Evolutionary conservation across 768 basidiomycete genomes (phyloP).

Genomic region (Kwoniella sp.): DNA sequence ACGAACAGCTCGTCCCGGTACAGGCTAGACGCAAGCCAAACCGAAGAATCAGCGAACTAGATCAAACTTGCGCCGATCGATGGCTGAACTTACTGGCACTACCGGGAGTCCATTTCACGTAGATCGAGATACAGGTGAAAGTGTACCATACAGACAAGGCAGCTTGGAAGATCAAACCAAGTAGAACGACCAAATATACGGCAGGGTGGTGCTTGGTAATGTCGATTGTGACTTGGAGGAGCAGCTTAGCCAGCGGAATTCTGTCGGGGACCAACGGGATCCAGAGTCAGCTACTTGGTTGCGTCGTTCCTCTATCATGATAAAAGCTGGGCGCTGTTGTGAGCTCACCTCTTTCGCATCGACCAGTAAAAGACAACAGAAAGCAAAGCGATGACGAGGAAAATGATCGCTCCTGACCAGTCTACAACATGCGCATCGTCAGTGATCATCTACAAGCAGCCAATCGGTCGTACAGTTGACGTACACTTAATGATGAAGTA

Average conservation of each 20-base stretch:
- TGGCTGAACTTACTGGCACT: conserved; percentile 63
- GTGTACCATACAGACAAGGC: conserved; percentile 76
- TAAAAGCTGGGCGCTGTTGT: too few relatives aligned
- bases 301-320: too few relatives aligned
- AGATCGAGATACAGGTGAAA: conserved; percentile 73
- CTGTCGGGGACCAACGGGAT: conserved; percentile 56
- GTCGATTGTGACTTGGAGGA: conserved; percentile 81
- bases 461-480: too few relatives aligned
- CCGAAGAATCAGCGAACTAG: neutral
- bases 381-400: conserved; percentile 75
- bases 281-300: neutral
- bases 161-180: conserved; percentile 71
- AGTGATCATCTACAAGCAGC: too few relatives aligned
- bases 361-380: conserved; percentile 72
- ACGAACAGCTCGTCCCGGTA: conserved; percentile 64
- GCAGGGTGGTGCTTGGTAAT: conserved; percentile 78
- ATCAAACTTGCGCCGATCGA: conserved; percentile 37
- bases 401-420: conserved; percentile 78
- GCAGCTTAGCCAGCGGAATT: conserved; percentile 75
- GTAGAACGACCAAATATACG: conserved; percentile 75
- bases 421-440: conserved; percentile 27
- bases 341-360: conserved; percentile 57
- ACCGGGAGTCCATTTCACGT: conserved; percentile 75
- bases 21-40: conserved; percentile 46
- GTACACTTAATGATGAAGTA: conserved; percentile 51